Evolutionary conservation across 495 filamentous ascomycete species (phyloP), one percentile per base, ranked within the genome.

Genomic region (Rhypophila decipiens): DNA sequence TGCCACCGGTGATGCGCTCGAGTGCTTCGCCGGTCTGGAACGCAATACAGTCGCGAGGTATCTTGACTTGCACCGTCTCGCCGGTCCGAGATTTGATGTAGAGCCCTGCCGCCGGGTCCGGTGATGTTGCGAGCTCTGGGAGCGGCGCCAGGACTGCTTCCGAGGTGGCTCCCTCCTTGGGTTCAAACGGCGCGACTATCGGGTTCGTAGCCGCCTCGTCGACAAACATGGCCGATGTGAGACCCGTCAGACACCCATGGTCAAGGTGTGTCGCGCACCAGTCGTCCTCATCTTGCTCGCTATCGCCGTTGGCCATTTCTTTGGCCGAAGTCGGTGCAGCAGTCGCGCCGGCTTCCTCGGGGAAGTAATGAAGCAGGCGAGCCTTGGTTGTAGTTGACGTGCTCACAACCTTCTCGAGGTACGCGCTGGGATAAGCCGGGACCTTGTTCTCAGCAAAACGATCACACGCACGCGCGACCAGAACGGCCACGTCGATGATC

Each of bases 211-310:
- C 63, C 11, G 73, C 66, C 67, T 97, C 91, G 61, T 97, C 88
- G 52, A 96, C 74, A 62, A 95, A 99, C 87, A 97, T 93, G 34
- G 91, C 89, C 5, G 85, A 89, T 1, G 94, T 99, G 24, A 99
- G 74, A 15, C 93, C 93, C 0, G 90, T 96, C 20, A 98, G 72
- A 63, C 93, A 96, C 41, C 91, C 89, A 53, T 95, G 88, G 62
- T 96, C 91, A 40, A 91, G 69, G 62, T 98, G 94, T 2, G 89
- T 95, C 3, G 90, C 87, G 65, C 93, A 99, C 93, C 93, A 99
- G 63, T 90, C 87, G 63, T 96, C 91, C 46, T 86, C 82, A 29
- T 79, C 77, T n/a, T 63, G 56, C 5, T 71, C 65, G 2, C 50
- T 56, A 9, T 18, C 40, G 21, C 45, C 52, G 20, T 65, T 63